These are phyloP conservation scores for Drechslerella dactyloides DNA, from an alignment of 2,329 filamentous ascomycete genomes.

Conservation along the genomic window DNA sequence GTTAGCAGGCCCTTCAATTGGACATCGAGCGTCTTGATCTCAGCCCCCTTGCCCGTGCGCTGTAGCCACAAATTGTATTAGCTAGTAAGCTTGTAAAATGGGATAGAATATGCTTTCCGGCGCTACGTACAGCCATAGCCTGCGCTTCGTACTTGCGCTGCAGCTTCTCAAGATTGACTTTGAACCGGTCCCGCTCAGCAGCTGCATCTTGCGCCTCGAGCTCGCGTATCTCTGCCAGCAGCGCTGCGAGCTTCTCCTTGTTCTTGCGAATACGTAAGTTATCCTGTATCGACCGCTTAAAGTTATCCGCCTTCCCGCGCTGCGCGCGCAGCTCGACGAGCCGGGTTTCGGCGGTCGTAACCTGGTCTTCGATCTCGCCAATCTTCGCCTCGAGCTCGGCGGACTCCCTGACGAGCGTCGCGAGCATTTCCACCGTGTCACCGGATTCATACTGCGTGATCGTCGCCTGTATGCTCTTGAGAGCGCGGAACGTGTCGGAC, in stretches of 20 bases:
- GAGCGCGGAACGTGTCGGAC: slow-evolving; percentile 75
- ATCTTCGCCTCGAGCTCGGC: slow-evolving; percentile 35
- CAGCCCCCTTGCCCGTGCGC: slow-evolving; percentile 67
- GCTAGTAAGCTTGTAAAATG: neutral
- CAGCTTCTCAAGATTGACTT: slow-evolving; percentile 70
- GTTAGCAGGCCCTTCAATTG: slow-evolving; percentile 74
- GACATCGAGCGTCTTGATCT: slow-evolving; percentile 82
- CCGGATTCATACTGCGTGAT: slow-evolving; percentile 74
- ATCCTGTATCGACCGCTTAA: slow-evolving; percentile 83
- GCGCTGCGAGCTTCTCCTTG: slow-evolving; percentile 69
- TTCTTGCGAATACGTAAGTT: slow-evolving; percentile 86
- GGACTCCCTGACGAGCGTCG: slow-evolving; percentile 39
- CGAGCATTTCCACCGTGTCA: slow-evolving; percentile 30
- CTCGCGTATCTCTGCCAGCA: slow-evolving; percentile 73
- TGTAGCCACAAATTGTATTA: slow-evolving; percentile 19
- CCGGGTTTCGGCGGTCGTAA: slow-evolving; percentile 8
- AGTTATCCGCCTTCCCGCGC: slow-evolving; percentile 72
- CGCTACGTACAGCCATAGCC: slow-evolving; percentile 73
- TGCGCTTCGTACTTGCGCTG: slow-evolving; percentile 73
- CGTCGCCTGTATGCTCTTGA: slow-evolving; percentile 75
- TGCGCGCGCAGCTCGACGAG: slow-evolving; percentile 39
- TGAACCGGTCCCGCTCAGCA: slow-evolving; percentile 78
- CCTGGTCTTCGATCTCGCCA: slow-evolving; percentile 15
- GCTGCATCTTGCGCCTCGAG: slow-evolving; percentile 80
- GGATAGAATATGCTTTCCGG: neutral